Base-by-base conservation (phyloP, 2,329 filamentous ascomycete species). In the Calonectria honghensis region DNA sequence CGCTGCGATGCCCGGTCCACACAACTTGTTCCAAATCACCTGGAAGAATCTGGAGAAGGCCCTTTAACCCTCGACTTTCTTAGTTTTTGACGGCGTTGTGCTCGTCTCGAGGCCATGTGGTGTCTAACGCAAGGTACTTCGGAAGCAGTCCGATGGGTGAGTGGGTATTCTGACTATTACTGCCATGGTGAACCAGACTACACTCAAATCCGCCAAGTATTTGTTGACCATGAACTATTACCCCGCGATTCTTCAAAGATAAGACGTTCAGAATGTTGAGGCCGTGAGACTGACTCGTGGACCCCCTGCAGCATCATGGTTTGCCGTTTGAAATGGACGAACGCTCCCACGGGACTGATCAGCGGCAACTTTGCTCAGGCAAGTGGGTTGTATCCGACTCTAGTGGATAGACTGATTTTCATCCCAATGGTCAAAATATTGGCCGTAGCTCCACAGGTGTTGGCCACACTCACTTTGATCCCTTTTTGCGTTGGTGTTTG, bases 111-210 rank as follows among this genome's bases (percentile, higher is more conserved):
- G 35, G 14, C n/a, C n/a, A 39, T 14, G 7, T 61, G 20, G 32
- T 39, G 13, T 14, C 57, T 27, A 24, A 37, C n/a, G 32, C 32
- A 61, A 61, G 57, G 57, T 24, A 61, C n/a, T 61, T 24, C 57
- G 57, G 57, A 61, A 61, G 35, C 13, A n/a, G 11, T 39, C 57
- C n/a, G 32, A 39, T 61, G 57, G 57, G n/a, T 39, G 57, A n/a
- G 57, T 61, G 57, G 57, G 57, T 61, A 61, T 61, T 61, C n/a
- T 24, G 57, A 20, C 35, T 16, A 37, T 27, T 27, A 27, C 51
- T n/a, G 24, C 54, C 20, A n/a, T 59, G n/a, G 4, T 11, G n/a
- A 14, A 20, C 32, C 32, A 27, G 20, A 59, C 32, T 24, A 24
- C 52, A 24, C 32, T 54, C n/a, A 3, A 24, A 24, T 24, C 45